Evolutionary conservation across 306 rosid genomes (phyloP).

Genomic region (Hylodesmum podocarpum): DNA sequence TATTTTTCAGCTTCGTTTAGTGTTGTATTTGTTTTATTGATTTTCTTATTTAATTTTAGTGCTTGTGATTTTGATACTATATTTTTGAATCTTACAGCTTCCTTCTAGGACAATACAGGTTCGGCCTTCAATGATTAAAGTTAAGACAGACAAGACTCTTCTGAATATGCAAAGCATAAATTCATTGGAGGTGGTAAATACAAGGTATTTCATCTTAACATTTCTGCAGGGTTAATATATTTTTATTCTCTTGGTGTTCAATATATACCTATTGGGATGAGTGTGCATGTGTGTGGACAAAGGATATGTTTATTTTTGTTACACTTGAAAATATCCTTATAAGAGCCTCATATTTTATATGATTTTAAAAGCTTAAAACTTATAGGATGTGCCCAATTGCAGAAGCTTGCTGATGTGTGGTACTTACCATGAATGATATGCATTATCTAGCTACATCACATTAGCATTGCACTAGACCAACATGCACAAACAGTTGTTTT

Average conservation of each 20-base stretch:
- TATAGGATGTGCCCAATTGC: background rate
- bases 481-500: constrained; percentile 3
- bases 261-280: background rate
- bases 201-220: constrained; percentile 51
- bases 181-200: constrained; percentile 70
- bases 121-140: constrained; percentile 78
- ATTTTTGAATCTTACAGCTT: constrained; percentile 51
- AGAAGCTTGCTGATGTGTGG: background rate
- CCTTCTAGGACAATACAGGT: constrained; percentile 61
- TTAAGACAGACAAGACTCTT: constrained; percentile 36
- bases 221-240: background rate
- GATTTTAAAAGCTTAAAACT: background rate
- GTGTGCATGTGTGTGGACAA: background rate
- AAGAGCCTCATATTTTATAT: background rate
- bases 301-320: background rate
- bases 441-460: constrained; percentile 14
- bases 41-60: background rate
- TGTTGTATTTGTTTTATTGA: background rate
- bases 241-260: background rate
- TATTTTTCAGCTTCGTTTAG: background rate
- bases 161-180: constrained; percentile 37
- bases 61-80: background rate
- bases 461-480: background rate
- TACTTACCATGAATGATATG: background rate
- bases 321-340: background rate